Evolutionary conservation across 73 alveolate species (phyloP).

Genomic region (Paramecium octaurelia): DNA sequence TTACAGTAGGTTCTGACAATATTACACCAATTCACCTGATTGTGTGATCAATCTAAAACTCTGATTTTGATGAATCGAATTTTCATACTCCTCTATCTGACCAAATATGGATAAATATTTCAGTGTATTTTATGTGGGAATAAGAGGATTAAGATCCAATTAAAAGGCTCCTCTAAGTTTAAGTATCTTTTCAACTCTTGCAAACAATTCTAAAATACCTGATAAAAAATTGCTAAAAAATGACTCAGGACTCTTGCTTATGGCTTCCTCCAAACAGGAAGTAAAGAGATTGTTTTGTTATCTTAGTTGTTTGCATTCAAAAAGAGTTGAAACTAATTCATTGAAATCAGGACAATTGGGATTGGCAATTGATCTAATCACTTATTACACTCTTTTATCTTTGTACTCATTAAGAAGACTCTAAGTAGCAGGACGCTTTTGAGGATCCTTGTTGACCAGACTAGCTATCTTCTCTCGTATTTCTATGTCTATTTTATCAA

Average conservation of each 20-base stretch:
- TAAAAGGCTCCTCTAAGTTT: conserved; percentile 27
- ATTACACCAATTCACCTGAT: not conserved
- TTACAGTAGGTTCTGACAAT: not conserved
- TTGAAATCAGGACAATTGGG: conserved; percentile 50
- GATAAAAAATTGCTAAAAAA: conserved; percentile 10
- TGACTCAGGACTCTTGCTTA: not conserved
- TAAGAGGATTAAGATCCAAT: not conserved
- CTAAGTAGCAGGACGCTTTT: conserved; percentile 79
- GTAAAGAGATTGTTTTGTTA: not conserved
- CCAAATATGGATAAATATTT: not conserved
- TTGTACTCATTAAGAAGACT: conserved; percentile 70
- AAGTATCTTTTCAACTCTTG: not conserved
- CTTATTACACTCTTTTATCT: conserved; percentile 47
- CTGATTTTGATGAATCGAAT: not conserved
- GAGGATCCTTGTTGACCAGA: conserved; percentile 75
- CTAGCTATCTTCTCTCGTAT: conserved; percentile 64
- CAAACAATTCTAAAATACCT: not conserved
- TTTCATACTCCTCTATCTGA: not conserved
- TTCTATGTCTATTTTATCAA: conserved; percentile 55
- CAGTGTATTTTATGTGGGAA: not conserved
- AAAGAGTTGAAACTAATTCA: conserved; percentile 33
- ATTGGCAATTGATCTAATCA: conserved; percentile 45
- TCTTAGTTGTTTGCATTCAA: conserved; percentile 39
- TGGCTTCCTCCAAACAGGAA: not conserved
- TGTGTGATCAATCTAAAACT: not conserved